Percentiles rank a stretch among this genome's conserved stretches.
phyloP scores from a whole-genome alignment of 345 rosid species.

The Euphorbia peplus region DNA sequence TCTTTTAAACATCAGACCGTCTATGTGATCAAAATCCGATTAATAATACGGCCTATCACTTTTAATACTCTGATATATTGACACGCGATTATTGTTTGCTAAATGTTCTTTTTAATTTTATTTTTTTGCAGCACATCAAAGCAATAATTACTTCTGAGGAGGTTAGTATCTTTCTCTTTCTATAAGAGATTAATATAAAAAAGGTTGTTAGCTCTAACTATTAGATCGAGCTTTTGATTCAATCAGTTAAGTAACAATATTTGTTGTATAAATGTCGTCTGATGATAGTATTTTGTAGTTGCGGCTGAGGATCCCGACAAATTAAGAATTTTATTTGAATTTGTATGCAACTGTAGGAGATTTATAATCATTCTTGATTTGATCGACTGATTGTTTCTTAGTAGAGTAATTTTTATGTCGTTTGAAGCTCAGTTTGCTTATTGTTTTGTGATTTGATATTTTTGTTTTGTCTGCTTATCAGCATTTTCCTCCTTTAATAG shows the following conservation, averaged over 20 bases:
- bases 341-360: background rate
- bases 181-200: too few species aligned
- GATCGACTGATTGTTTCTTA: background rate
- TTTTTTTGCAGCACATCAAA: slow-evolving; percentile 75
- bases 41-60: too few species aligned
- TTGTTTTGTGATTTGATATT: background rate
- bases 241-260: too few species aligned
- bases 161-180: slow-evolving; percentile 45
- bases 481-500: background rate
- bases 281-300: background rate
- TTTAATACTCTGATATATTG: too few species aligned
- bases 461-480: background rate
- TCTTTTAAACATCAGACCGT: too few species aligned
- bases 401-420: background rate
- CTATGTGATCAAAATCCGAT: too few species aligned
- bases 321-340: background rate
- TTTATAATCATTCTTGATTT: background rate
- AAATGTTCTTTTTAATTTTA: slow-evolving; percentile 4
- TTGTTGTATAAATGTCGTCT: background rate
- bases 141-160: slow-evolving; percentile 93
- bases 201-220: too few species aligned
- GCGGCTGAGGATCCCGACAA: background rate
- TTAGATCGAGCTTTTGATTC: too few species aligned
- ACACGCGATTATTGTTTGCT: background rate
- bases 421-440: background rate